Evolutionary conservation across 1,139 yeast species (phyloP), one percentile per base, ranked within the genome.

Genomic region (Pichia sp.): DNA sequence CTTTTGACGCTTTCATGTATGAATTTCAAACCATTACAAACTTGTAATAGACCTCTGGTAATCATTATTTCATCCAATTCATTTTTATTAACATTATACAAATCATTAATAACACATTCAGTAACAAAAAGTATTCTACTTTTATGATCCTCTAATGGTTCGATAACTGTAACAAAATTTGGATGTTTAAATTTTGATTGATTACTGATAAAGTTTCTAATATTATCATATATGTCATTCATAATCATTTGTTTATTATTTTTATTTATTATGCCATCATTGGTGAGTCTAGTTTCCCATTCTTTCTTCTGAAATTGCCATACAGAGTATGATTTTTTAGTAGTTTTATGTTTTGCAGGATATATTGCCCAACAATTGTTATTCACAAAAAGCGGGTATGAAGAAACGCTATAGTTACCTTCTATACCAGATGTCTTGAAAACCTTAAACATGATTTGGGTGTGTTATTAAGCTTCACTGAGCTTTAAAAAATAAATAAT

Each of bases 111-210:
- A 9, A 92, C 80, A 24, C 80, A 78, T 61, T 89, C 95, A 1
- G 95, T 80, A n/a, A 82, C 97, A 68, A 92, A 92, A 49, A 84
- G 59, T 55, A 89, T 74, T 47, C 86, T 76, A 55, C 77, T 76
- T 56, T 84, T 82, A 30, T 92, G 86, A 55, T 89, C 96, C 61
- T 92, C 97, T 49, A 90, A 64, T 0, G 94, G 95, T 61, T 90
- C 97, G 41, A 85, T 77, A 9, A 92, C 72, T 5, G 90, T 81
- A 40, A 92, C 67, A 36, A 92, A 72, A 52, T 87, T 85, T 0
- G 98, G 97, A 60, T 92, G 98, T 53, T 87, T 83, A 53, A 90
- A 69, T 61, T 83, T 85, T 30, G 95, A 78, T 58, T 90, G 66
- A 51, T 83, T 82, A 29, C 78, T 69, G 3, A 89, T 83, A 56